Evolutionary conservation across 345 rosid species (phyloP).

Genomic region (Salix viminalis): DNA sequence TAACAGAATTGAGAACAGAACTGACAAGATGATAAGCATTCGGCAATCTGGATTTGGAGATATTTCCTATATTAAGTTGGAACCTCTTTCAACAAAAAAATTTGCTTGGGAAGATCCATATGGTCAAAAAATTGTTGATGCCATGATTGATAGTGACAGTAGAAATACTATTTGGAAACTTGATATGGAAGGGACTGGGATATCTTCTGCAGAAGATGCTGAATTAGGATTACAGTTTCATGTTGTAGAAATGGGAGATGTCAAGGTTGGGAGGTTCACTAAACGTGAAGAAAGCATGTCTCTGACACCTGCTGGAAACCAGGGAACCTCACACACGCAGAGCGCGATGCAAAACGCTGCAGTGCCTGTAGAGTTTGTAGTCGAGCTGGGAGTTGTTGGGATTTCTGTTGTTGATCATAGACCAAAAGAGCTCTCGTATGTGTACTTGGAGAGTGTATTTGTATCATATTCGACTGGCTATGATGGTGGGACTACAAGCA

Average conservation of each 20-base stretch:
- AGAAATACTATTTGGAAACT: conserved; percentile 42
- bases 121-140: conserved; percentile 75
- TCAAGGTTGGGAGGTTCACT: conserved; percentile 65
- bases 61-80: conserved; percentile 62
- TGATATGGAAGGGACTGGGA: conserved; percentile 61
- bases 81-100: conserved; percentile 63
- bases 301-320: conserved; percentile 36
- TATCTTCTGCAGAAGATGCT: conserved; percentile 36
- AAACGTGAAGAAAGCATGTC: conserved; percentile 42
- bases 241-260: conserved; percentile 58
- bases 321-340: conserved; percentile 41
- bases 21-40: conserved; percentile 54
- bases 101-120: conserved; percentile 97
- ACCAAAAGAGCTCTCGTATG: conserved; percentile 77
- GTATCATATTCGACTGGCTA: conserved; percentile 86
- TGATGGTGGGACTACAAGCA: conserved; percentile 88
- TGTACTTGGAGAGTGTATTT: conserved; percentile 73
- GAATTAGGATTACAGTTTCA: conserved; percentile 57
- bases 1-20: conserved; percentile 88
- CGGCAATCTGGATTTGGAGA: conserved; percentile 90
- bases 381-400: conserved; percentile 89
- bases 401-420: conserved; percentile 78
- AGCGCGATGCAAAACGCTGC: conserved; percentile 31
- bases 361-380: conserved; percentile 65
- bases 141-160: conserved; percentile 45